Conservation (phyloP, 352 stramenopile species). For the Blastocystis sp. region DNA sequence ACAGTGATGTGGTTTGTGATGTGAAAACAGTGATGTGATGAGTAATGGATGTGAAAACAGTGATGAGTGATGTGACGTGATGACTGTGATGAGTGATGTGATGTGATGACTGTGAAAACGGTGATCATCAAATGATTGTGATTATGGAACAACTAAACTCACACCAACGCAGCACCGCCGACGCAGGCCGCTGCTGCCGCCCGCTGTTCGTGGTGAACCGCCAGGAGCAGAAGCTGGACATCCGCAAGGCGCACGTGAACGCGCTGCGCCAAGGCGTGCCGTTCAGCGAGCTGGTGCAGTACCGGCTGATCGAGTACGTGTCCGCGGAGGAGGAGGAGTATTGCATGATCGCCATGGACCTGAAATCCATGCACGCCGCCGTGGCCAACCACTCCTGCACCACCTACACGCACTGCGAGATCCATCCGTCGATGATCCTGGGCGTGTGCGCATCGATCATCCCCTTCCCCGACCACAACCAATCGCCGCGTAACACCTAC, state of each 20-base stretch:
- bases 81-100: no score
- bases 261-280: constrained; percentile 77
- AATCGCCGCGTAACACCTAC: constrained; percentile 99
- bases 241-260: constrained; percentile 95
- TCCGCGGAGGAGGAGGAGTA: constrained; percentile 99
- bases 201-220: constrained; percentile 95
- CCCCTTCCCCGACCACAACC: constrained; percentile 99
- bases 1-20: no score
- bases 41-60: no score
- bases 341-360: constrained; percentile 99
- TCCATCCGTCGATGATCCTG: constrained; percentile 98
- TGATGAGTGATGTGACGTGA: no score
- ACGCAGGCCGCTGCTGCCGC: constrained; percentile 94
- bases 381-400: constrained; percentile 77
- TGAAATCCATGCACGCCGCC: constrained; percentile 79
- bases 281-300: constrained; percentile 80
- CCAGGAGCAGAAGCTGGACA: constrained; percentile 83
- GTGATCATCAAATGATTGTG: no score
- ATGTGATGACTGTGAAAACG: no score
- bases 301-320: constrained; percentile 94
- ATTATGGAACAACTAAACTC: neutral
- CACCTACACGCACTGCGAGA: constrained; percentile 99
- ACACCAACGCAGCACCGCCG: constrained; percentile 76
- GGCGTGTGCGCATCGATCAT: constrained; percentile 99
- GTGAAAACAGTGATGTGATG: no score